These are phyloP conservation scores for Globisporangium iwayamae DNA, from an alignment of 352 stramenopile species.

Conservation along the genomic window DNA sequence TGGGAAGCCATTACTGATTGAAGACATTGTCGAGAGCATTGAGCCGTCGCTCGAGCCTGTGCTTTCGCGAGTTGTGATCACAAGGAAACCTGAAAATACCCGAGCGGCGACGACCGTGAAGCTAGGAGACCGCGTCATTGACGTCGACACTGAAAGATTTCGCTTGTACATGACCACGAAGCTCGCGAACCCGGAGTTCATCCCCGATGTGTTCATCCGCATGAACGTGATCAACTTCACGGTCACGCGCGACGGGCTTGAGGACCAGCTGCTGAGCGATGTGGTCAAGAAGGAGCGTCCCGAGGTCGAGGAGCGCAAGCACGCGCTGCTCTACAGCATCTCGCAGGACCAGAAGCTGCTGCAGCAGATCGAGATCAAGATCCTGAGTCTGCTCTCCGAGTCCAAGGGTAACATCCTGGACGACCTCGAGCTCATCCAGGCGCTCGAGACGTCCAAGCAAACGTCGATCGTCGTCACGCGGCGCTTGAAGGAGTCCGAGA, in stretches of 20 bases:
- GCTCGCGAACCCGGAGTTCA: constrained; percentile 88
- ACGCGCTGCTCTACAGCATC: constrained; percentile 85
- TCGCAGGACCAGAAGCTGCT: constrained; percentile 86
- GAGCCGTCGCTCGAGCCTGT: constrained; percentile 57
- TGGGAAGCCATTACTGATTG: constrained; percentile 51
- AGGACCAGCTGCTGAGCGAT: constrained; percentile 87
- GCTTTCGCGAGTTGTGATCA: constrained; percentile 22
- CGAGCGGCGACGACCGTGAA: constrained; percentile 33
- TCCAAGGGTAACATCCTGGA: constrained; percentile 90
- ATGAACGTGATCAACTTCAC: constrained; percentile 94
- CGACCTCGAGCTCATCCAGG: constrained; percentile 79
- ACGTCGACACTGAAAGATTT: constrained; percentile 71
- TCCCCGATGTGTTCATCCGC: constrained; percentile 90
- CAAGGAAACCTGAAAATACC: not conserved
- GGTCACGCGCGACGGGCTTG: constrained; percentile 87
- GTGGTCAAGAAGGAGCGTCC: constrained; percentile 84
- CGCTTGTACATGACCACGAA: constrained; percentile 91
- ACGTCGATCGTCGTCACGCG: constrained; percentile 56
- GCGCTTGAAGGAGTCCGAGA: constrained; percentile 51
- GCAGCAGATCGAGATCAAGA: constrained; percentile 90
- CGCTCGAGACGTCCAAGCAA: constrained; percentile 61
- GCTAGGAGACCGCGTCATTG: constrained; percentile 69
- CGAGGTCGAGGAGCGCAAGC: constrained; percentile 86
- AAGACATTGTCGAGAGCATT: constrained; percentile 49
- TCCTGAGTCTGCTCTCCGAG: constrained; percentile 83